phyloP scores from a whole-genome alignment of 2,329 filamentous ascomycete genomes.

The Penicillium sp. region DNA sequence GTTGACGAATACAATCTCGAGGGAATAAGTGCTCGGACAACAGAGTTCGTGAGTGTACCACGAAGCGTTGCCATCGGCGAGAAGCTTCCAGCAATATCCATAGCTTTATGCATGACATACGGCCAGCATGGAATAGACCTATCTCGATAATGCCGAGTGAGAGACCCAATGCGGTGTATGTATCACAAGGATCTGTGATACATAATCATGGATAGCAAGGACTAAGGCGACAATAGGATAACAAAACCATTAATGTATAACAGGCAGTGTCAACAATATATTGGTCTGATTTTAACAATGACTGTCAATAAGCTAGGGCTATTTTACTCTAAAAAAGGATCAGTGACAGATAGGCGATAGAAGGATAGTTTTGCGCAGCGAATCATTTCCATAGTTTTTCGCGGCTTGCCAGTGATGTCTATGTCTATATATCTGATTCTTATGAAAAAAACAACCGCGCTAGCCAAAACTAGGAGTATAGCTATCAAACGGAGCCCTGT shows the following conservation, averaged over 20 bases:
- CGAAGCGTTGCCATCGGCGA: constrained; percentile 3
- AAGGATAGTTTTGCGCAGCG: neutral
- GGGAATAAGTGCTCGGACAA: constrained; percentile 10
- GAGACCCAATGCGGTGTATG: constrained; percentile 18
- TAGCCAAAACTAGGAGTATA: neutral
- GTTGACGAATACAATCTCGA: constrained; percentile 17
- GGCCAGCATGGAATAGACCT: constrained; percentile 13
- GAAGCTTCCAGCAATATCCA: constrained; percentile 11
- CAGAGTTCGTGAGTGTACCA: constrained; percentile 12
- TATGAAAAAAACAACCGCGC: no score
- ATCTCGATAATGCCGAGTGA: constrained; percentile 12
- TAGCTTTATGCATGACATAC: constrained; percentile 15
- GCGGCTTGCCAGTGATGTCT: neutral
- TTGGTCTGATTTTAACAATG: constrained; percentile 18
- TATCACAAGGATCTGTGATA: constrained; percentile 17
- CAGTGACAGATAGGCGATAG: neutral
- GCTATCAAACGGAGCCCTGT: neutral
- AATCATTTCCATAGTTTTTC: neutral
- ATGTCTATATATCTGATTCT: neutral
- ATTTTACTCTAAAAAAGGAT: neutral
- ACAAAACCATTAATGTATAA: neutral
- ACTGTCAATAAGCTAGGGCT: constrained; percentile 3
- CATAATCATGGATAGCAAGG: constrained; percentile 7
- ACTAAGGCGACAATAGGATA: neutral
- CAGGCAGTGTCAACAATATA: constrained; percentile 7